Base-by-base conservation (phyloP, 352 stramenopile genomes). In the Phytophthora niederhauseri region DNA sequence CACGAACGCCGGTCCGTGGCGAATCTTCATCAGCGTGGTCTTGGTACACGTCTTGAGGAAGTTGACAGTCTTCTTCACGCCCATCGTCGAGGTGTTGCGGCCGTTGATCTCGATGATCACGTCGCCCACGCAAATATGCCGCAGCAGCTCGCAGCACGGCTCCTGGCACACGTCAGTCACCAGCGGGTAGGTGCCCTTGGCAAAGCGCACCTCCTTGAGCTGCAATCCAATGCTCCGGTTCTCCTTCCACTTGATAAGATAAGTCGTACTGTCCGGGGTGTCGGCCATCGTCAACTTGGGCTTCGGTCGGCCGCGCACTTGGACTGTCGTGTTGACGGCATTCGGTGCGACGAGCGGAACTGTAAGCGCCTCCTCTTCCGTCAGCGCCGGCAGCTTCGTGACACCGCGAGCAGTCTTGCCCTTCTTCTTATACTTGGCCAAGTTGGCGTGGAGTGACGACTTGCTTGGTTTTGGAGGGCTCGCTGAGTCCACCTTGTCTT, bases 161-260 rank as follows among this genome's bases (percentile, higher is more conserved):
- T 95, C 82, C 49, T 93, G 89, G 63, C 89, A 96, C 31, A 96
- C 85, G 30, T 93, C 84, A 2, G 81, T 90, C 34, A 96, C 86
- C 2, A 96, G 67, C 19, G 89, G 89, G 61, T 87, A 96, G n/a
- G 80, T 84, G 22, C 85, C 87, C 60, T 94, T 95, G 5, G 73
- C 80, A 12, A 94, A 77, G 9, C 83, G 87, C 43, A 93, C 86
- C 64, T 96, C 89, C 30, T 90, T 91, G 17, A 96, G 69, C 64
- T 96, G 89, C 34, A 96, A 70, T 2, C 89, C 89, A 45, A 96
- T 92, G 51, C 87, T 94, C n/a, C 83, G 81, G 31, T 79, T 92
- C 71, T 96, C 89, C 57, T 95, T 95, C 89, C 89, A 96, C 72
- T 96, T 96, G 15, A 96, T 75, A 55, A 96, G 59, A 73, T 94